A percentile compares a stretch with the other conserved stretches of the same genome.
phyloP scores from a whole-genome alignment of 208 protist species.

The Naegleria lovaniensis region DNA sequence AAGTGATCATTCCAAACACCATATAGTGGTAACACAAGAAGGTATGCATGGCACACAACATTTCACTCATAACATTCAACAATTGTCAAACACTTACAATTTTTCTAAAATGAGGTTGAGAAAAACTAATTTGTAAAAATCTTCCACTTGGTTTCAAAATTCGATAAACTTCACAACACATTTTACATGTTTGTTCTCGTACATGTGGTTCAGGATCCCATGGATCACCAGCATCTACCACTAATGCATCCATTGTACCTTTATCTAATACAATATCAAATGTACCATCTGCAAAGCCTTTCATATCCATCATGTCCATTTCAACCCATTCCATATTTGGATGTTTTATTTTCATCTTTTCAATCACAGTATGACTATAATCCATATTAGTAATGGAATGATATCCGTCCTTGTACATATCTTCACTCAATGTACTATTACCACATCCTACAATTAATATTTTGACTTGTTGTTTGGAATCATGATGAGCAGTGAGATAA shows the following conservation, averaged over 20 bases:
- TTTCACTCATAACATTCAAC: too few relatives aligned
- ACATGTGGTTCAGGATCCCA: neutral
- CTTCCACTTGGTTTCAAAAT: neutral
- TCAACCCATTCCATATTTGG: conserved; percentile 7
- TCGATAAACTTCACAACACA: conserved; percentile 14
- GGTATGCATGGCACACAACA: too few relatives aligned
- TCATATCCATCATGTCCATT: conserved; percentile 19
- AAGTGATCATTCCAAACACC: too few relatives aligned
- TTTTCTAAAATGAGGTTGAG: conserved; percentile 12
- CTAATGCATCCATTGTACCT: conserved; percentile 15
- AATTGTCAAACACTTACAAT: neutral
- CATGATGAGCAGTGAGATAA: neutral
- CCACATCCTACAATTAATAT: conserved; percentile 16
- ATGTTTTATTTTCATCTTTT: conserved; percentile 9
- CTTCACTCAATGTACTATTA: neutral
- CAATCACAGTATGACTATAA: conserved; percentile 2
- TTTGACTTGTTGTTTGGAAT: neutral
- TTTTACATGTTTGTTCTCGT: neutral
- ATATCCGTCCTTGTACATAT: neutral
- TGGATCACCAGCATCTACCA: neutral
- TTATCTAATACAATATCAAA: conserved; percentile 19
- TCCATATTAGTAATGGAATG: neutral
- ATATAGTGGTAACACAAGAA: too few relatives aligned
- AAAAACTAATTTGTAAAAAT: conserved; percentile 11
- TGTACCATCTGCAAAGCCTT: neutral